phyloP scores from a whole-genome alignment of 2,329 filamentous ascomycete genomes.

The Metarhizium anisopliae region DNA sequence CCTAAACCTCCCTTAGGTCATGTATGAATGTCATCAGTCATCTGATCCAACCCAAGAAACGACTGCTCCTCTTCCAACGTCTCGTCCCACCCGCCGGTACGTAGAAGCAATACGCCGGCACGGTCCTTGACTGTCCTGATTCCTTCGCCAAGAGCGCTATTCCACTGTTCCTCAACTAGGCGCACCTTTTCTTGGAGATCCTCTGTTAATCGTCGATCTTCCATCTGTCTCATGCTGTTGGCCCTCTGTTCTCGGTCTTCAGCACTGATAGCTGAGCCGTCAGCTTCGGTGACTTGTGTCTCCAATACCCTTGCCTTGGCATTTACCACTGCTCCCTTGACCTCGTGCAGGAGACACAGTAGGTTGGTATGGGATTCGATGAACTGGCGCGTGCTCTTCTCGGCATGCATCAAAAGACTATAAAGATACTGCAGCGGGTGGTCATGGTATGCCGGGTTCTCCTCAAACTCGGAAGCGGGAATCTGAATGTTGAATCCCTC shows the following conservation, averaged over 20 bases:
- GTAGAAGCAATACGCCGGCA: slow-evolving; percentile 63
- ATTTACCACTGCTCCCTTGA: slow-evolving; percentile 67
- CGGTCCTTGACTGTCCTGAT: slow-evolving; percentile 65
- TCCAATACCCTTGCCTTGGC: slow-evolving; percentile 61
- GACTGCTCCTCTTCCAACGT: slow-evolving; percentile 47
- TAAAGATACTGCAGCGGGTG: slow-evolving; percentile 90
- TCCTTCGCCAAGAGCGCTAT: slow-evolving; percentile 71
- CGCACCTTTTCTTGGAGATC: slow-evolving; percentile 91
- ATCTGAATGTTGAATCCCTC: slow-evolving; percentile 64
- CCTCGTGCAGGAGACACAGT: slow-evolving; percentile 82
- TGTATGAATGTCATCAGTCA: not conserved
- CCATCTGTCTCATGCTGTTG: slow-evolving; percentile 50
- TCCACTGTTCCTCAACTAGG: slow-evolving; percentile 86
- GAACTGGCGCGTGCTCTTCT: slow-evolving; percentile 92
- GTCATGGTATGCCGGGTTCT: slow-evolving; percentile 73
- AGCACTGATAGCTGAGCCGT: slow-evolving; percentile 20
- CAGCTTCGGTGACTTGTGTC: slow-evolving; percentile 44
- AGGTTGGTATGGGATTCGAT: slow-evolving; percentile 92
- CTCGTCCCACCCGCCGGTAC: slow-evolving; percentile 85
- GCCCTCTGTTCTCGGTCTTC: slow-evolving; percentile 32
- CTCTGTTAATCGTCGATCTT: slow-evolving; percentile 64
- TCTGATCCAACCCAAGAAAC: slow-evolving; percentile 32
- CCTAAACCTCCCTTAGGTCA: not conserved
- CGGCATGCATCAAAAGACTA: slow-evolving; percentile 72
- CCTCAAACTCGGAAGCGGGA: slow-evolving; percentile 67